Conservation (phyloP, 1,284 basidiomycete genomes). For the Athelia psychrophila region DNA sequence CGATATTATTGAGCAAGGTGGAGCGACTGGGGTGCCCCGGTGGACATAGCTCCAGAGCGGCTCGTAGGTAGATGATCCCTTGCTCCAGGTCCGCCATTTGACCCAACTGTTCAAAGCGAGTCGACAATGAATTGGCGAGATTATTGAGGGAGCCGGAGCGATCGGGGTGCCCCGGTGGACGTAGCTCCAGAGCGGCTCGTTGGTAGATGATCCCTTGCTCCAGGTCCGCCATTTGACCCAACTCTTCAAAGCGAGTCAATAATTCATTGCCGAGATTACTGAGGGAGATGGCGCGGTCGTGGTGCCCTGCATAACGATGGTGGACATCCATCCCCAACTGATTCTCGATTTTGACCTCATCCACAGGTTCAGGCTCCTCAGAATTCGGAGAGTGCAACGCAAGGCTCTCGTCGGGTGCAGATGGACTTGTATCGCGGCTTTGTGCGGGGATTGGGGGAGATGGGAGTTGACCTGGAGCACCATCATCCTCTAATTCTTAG, state of each 20-base stretch:
- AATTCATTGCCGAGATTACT: constrained; percentile 11
- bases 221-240: constrained; percentile 10
- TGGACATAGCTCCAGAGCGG: background rate
- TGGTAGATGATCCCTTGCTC: constrained; percentile 11
- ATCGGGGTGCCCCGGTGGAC: constrained; percentile 9
- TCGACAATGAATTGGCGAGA: constrained; percentile 10
- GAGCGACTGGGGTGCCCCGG: background rate
- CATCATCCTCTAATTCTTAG: too few species aligned
- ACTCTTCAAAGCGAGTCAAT: constrained; percentile 9
- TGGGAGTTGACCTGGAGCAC: too few species aligned
- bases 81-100: constrained; percentile 10
- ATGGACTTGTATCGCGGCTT: too few species aligned
- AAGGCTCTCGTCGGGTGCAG: too few species aligned
- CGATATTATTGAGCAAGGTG: background rate
- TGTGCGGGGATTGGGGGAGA: too few species aligned
- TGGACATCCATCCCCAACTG: too few species aligned
- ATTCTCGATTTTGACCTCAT: too few species aligned
- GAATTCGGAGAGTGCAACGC: too few species aligned
- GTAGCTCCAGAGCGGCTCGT: constrained; percentile 9
- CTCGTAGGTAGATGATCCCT: constrained; percentile 6
- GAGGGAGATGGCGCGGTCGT: background rate
- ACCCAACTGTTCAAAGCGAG: constrained; percentile 9
- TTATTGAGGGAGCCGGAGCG: constrained; percentile 6
- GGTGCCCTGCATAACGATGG: background rate
- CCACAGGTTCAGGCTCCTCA: too few species aligned